Evolutionary conservation across 306 rosid species (phyloP).

Genomic region (Delonix regia): DNA sequence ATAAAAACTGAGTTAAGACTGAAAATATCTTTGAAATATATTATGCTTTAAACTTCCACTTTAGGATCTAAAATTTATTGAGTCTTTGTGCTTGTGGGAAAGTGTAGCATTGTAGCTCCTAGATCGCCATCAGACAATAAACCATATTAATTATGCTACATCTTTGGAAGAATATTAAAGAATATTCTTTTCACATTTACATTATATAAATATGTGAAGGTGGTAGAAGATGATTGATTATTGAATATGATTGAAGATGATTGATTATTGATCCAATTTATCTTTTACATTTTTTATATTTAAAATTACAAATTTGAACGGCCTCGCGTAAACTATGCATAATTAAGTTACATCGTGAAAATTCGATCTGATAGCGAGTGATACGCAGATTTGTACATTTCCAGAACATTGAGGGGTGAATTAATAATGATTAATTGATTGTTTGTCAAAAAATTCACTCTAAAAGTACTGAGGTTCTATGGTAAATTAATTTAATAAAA

Average conservation of each 20-base stretch:
- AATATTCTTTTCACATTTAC: not conserved
- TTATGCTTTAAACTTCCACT: not conserved
- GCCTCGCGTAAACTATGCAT: not conserved
- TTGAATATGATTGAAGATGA: not conserved
- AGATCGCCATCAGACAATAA: not conserved
- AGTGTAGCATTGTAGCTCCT: not conserved
- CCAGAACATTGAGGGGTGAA: too few species aligned
- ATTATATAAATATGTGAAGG: not conserved
- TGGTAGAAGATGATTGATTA: not conserved
- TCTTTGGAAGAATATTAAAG: not conserved
- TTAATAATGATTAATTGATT: too few species aligned
- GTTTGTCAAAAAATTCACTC: too few species aligned
- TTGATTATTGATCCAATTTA: not conserved
- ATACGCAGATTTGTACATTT: too few species aligned
- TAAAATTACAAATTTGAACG: not conserved
- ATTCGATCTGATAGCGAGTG: not conserved
- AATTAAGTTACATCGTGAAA: not conserved
- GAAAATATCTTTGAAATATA: too few species aligned
- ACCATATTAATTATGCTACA: not conserved
- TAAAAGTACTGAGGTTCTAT: too few species aligned
- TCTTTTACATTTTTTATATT: not conserved
- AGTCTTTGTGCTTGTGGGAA: not conserved
- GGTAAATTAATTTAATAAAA: too few species aligned
- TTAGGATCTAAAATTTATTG: not conserved
- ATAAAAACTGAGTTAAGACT: too few species aligned